phyloP scores from a whole-genome alignment of 768 basidiomycete species.

The Neoboletus brunneissimus region DNA sequence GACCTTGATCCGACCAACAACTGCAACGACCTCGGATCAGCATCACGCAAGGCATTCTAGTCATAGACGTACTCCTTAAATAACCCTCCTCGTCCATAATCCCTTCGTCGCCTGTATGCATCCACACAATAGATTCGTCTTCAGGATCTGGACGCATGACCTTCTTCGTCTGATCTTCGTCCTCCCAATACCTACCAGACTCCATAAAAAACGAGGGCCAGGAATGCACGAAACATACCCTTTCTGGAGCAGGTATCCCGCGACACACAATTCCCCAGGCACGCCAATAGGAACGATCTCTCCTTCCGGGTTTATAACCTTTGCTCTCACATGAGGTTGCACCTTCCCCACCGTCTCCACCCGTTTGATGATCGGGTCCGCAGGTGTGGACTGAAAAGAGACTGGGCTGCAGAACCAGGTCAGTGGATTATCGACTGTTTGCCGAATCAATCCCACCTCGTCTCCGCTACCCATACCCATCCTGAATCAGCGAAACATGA shows the following conservation, averaged over 20 bases:
- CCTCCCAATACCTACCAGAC: slow-evolving; percentile 65
- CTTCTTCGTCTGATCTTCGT: slow-evolving; percentile 60
- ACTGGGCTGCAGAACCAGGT: slow-evolving; percentile 55
- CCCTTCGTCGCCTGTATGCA: slow-evolving; percentile 81
- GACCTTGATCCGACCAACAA: slow-evolving; percentile 78
- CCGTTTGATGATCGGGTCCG: slow-evolving; percentile 68
- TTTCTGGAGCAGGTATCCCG: slow-evolving; percentile 78
- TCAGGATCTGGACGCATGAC: slow-evolving; percentile 54
- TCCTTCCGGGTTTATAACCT: slow-evolving; percentile 57
- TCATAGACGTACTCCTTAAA: slow-evolving; percentile 51
- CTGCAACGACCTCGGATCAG: slow-evolving; percentile 34
- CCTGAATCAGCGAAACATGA: slow-evolving; percentile 2
- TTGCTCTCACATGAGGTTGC: slow-evolving; percentile 76
- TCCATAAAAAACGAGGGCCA: not conserved
- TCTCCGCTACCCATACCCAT: slow-evolving; percentile 54
- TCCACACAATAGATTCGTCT: slow-evolving; percentile 63
- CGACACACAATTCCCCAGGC: slow-evolving; percentile 70
- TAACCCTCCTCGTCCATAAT: slow-evolving; percentile 83
- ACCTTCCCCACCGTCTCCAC: slow-evolving; percentile 80
- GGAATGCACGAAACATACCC: slow-evolving; percentile 43
- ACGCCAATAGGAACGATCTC: slow-evolving; percentile 66
- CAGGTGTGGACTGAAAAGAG: slow-evolving; percentile 74
- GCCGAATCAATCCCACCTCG: slow-evolving; percentile 41
- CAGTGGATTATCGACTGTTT: not conserved
- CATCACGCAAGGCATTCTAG: not conserved